A percentile compares a stretch with the other conserved stretches of the same genome.
phyloP scores from a whole-genome alignment of 1,284 basidiomycete genomes.

The Trametes polyzona region DNA sequence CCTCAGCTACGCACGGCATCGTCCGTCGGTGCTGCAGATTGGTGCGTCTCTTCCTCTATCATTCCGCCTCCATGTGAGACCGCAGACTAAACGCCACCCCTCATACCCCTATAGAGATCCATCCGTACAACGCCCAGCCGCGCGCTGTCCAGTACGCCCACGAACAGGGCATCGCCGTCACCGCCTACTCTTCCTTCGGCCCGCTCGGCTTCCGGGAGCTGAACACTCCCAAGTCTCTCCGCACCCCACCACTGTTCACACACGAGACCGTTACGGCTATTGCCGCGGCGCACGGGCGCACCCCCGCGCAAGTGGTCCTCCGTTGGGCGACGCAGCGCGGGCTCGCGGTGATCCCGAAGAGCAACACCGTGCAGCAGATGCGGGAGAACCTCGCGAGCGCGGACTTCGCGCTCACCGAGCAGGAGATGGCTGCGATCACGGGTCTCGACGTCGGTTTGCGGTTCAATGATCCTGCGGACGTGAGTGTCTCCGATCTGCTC shows the following conservation, averaged over 20 bases:
- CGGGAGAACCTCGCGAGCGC: constrained; percentile 27
- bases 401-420: constrained; percentile 19
- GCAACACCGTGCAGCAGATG: constrained; percentile 24
- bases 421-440: constrained; percentile 27
- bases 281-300: constrained; percentile 23
- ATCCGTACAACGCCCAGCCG: constrained; percentile 31
- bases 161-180: constrained; percentile 27
- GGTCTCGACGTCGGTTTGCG: constrained; percentile 27
- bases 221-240: constrained; percentile 25
- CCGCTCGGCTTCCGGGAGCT: constrained; percentile 33
- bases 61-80: not conserved
- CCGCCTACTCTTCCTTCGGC: constrained; percentile 34
- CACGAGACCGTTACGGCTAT: constrained; percentile 28
- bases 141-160: constrained; percentile 28
- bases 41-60: constrained; percentile 17
- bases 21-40: constrained; percentile 31
- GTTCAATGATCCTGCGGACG: constrained; percentile 34
- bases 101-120: constrained; percentile 24
- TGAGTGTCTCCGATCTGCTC: constrained; percentile 9
- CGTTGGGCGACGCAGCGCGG: constrained; percentile 33
- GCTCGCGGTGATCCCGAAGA: constrained; percentile 32
- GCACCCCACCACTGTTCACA: constrained; percentile 27
- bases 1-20: constrained; percentile 30
- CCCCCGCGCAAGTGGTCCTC: constrained; percentile 30
- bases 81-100: not conserved